A percentile compares a stretch with the other conserved stretches of the same genome.
Evolutionary conservation across 2,329 filamentous ascomycete genomes (phyloP).

Genomic region (Lachnellula arida): DNA sequence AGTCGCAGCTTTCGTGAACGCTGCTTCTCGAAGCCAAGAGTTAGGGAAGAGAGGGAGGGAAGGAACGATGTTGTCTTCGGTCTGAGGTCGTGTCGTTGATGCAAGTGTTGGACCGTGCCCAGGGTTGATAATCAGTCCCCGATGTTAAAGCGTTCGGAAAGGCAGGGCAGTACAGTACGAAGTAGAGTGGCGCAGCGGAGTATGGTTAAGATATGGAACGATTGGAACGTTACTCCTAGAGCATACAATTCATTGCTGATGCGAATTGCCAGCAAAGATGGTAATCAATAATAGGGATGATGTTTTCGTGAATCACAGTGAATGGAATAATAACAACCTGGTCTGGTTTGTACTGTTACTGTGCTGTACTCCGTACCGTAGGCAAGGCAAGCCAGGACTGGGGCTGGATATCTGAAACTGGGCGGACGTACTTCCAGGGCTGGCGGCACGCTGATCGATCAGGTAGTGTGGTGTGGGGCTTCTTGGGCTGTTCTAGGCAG

Average conservation of each 20-base stretch:
- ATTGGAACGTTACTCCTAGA: too few relatives aligned
- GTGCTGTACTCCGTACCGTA: not conserved
- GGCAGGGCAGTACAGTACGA: too few relatives aligned
- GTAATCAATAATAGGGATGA: not conserved
- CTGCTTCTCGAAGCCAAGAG: constrained; percentile 20
- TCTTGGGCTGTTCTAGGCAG: too few relatives aligned
- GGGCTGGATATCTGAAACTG: too few relatives aligned
- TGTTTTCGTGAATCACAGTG: not conserved
- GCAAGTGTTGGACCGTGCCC: constrained; percentile 10
- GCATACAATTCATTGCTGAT: too few relatives aligned
- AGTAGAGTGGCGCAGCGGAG: too few relatives aligned
- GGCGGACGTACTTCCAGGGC: too few relatives aligned
- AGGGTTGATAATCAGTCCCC: constrained; percentile 14
- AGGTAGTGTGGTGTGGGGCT: too few relatives aligned
- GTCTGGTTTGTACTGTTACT: not conserved
- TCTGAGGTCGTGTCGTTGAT: constrained; percentile 12
- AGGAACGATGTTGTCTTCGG: constrained; percentile 1
- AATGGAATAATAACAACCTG: not conserved
- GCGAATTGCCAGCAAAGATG: too few relatives aligned
- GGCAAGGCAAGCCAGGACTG: not conserved
- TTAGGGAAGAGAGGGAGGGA: not conserved
- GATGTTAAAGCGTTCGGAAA: too few relatives aligned
- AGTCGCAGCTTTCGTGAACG: constrained; percentile 26
- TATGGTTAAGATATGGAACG: too few relatives aligned
- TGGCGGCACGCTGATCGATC: too few relatives aligned